These are phyloP conservation scores for Ceratopteris richardii DNA, from an alignment of 75 land plant genomes.

Conservation along the genomic window DNA sequence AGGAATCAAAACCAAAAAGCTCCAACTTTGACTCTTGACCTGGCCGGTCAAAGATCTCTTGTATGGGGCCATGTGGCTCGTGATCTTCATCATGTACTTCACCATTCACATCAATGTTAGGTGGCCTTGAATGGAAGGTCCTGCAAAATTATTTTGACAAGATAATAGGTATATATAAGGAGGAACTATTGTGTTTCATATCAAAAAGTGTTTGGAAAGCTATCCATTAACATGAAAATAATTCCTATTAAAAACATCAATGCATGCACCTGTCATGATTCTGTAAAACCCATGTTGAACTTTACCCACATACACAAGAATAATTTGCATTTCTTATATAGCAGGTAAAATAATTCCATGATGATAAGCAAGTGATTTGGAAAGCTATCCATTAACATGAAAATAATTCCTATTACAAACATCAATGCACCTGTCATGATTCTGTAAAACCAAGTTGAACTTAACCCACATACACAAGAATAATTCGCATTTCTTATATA, in stretches of 20 bases:
- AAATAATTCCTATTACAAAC: not conserved
- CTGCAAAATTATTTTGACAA: slow-evolving; percentile 1
- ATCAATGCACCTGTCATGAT: no score
- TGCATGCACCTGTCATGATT: no score
- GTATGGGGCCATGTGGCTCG: slow-evolving; percentile 13
- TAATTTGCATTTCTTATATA: no score
- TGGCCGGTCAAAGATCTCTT: slow-evolving; percentile 39
- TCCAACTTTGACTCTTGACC: slow-evolving; percentile 77
- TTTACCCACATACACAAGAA: no score
- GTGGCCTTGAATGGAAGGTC: not conserved
- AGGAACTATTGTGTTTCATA: no score
- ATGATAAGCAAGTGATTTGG: no score
- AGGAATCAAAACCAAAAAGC: slow-evolving; percentile 90
- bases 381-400: not conserved
- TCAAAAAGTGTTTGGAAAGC: no score
- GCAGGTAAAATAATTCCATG: no score
- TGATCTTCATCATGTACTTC: slow-evolving; percentile 13
- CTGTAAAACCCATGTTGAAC: no score
- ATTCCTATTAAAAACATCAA: not conserved
- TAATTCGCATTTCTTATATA: no score
- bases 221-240: not conserved
- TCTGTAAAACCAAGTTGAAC: no score
- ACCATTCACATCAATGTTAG: not conserved
- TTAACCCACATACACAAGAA: no score
- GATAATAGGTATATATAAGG: not conserved